Conservation (phyloP, 2,329 filamentous ascomycete species). For the Fusarium sp. region DNA sequence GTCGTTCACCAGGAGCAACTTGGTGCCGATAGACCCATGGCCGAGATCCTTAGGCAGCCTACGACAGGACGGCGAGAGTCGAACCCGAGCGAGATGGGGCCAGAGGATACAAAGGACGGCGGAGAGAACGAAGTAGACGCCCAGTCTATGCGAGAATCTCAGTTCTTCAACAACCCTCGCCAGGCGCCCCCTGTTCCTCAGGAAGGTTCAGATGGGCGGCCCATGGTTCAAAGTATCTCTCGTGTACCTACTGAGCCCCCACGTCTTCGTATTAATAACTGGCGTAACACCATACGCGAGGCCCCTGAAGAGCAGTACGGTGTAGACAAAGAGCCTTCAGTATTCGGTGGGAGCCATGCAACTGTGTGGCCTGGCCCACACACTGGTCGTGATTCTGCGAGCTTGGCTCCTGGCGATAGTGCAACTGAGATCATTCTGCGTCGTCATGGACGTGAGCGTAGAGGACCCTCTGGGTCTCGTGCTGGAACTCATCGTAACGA, state of each 20-base stretch:
- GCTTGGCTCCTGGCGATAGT: constrained; percentile 13
- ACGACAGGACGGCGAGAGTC: not conserved
- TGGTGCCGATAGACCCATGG: not conserved
- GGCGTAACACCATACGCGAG: constrained; percentile 1
- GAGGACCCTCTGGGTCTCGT: not conserved
- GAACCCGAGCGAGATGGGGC: not conserved
- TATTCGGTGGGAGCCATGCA: constrained; percentile 10
- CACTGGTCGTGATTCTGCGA: not conserved
- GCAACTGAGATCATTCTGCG: not conserved
- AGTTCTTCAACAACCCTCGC: constrained; percentile 4
- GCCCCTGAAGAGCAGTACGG: not conserved
- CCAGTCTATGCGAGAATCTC: not conserved
- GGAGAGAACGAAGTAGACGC: not conserved
- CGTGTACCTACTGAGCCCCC: not conserved
- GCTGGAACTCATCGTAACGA: not conserved
- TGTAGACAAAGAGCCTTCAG: not conserved
- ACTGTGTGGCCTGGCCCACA: constrained; percentile 20
- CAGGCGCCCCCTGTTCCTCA: not conserved
- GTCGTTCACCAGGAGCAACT: constrained; percentile 13
- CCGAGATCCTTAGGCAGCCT: constrained; percentile 1
- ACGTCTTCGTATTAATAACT: constrained; percentile 1
- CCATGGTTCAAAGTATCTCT: not conserved
- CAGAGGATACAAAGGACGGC: not conserved
- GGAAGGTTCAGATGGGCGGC: not conserved
- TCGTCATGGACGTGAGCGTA: not conserved